A percentile compares a stretch with the other conserved stretches of the same genome.
Evolutionary conservation across 2,329 filamentous ascomycete genomes (phyloP).

Genomic region (Sporothrix inflata): DNA sequence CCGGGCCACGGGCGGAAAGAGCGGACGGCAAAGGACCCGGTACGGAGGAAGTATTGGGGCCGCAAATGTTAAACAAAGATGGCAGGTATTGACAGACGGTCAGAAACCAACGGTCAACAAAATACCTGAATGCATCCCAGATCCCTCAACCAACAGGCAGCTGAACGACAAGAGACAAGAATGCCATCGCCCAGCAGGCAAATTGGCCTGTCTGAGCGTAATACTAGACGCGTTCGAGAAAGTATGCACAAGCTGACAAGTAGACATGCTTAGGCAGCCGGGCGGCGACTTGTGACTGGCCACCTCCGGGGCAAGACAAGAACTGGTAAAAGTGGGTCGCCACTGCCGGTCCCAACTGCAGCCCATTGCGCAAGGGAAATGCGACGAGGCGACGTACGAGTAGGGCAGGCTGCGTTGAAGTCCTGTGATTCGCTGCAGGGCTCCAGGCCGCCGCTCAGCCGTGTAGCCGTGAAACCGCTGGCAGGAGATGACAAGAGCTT

Average conservation of each 20-base stretch:
- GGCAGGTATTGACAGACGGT: neutral
- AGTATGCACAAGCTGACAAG: neutral
- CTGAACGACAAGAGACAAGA: neutral
- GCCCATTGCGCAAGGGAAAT: neutral
- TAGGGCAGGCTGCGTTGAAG: neutral
- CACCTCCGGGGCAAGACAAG: neutral
- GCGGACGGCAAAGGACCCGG: neutral
- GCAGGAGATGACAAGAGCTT: neutral
- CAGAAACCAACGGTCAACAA: neutral
- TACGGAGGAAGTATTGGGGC: neutral
- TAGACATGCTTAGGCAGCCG: neutral
- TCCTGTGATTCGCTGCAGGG: neutral
- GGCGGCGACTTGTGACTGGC: neutral
- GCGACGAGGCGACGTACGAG: too few species aligned
- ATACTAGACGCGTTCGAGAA: neutral
- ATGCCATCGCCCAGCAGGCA: neutral
- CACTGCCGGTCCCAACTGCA: slow-evolving; percentile 10
- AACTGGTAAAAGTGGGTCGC: neutral
- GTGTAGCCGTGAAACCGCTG: slow-evolving; percentile 4
- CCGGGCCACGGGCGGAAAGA: neutral
- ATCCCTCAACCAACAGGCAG: neutral
- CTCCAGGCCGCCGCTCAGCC: slow-evolving; percentile 1
- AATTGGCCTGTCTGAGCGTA: neutral
- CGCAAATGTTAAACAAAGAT: slow-evolving; percentile 1
- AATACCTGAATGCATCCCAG: neutral